Percentiles rank a stretch among this genome's conserved stretches.
phyloP scores from a whole-genome alignment of 2,329 filamentous ascomycete species.

The Emmonsia crescens region DNA sequence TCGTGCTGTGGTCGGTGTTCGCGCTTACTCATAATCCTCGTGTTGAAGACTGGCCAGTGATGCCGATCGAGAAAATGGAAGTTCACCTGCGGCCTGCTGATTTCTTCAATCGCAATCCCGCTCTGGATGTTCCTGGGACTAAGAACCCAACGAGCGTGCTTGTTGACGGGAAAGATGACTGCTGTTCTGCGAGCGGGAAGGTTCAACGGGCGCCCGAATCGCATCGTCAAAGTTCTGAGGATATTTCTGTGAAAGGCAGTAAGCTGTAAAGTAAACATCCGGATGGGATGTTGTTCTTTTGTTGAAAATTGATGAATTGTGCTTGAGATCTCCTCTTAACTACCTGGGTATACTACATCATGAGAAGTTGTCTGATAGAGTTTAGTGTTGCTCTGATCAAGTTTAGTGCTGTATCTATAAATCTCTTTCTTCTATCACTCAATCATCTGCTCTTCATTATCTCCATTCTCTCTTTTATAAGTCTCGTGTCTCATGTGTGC shows the following conservation, averaged over 20 bases:
- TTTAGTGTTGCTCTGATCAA: too few relatives aligned
- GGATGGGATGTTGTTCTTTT: background rate
- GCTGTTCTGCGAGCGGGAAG: background rate
- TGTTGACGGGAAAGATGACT: conserved; percentile 7
- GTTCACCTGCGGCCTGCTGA: conserved; percentile 38
- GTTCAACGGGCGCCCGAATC: conserved; percentile 3
- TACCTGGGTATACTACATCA: too few relatives aligned
- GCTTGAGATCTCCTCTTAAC: background rate
- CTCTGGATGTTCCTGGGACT: conserved; percentile 37
- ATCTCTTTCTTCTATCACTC: too few relatives aligned
- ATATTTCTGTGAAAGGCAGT: conserved; percentile 3
- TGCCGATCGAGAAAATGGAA: conserved; percentile 39
- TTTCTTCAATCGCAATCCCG: conserved; percentile 41
- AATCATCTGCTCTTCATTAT: too few relatives aligned
- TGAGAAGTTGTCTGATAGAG: too few relatives aligned
- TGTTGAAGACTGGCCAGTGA: conserved; percentile 42
- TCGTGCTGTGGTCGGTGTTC: conserved; percentile 42
- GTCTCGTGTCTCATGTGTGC: too few relatives aligned
- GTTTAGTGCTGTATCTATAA: too few relatives aligned
- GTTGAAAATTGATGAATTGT: background rate
- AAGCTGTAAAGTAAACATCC: background rate
- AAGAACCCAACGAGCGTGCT: conserved; percentile 18
- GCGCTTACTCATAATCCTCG: conserved; percentile 43
- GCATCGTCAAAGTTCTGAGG: conserved; percentile 1
- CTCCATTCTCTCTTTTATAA: too few relatives aligned